A percentile compares a stretch with the other conserved stretches of the same genome.
Evolutionary conservation across 352 stramenopile genomes (phyloP).

Genomic region (Lagenidium sp.): DNA sequence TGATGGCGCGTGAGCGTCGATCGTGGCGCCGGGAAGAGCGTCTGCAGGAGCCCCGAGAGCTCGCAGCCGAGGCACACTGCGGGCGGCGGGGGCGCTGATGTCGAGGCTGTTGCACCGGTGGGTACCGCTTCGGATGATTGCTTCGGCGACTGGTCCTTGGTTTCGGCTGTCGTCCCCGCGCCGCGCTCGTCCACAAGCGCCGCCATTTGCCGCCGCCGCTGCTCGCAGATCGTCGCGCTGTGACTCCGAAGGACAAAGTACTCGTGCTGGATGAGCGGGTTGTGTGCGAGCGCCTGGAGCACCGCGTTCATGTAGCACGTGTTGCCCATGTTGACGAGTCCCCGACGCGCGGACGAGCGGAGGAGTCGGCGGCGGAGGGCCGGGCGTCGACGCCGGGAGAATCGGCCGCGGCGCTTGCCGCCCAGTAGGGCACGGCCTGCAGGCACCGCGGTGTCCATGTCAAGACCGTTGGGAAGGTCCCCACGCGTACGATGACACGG

Average conservation of each 20-base stretch:
- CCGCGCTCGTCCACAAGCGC: background rate
- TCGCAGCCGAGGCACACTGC: constrained; percentile 64
- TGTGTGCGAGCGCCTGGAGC: constrained; percentile 62
- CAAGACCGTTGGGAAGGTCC: too few relatives aligned
- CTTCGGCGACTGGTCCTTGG: too few relatives aligned
- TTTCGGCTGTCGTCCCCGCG: background rate
- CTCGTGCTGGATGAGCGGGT: constrained; percentile 58
- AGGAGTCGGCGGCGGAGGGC: constrained; percentile 12
- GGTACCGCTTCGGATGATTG: too few relatives aligned
- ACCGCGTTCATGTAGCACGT: constrained; percentile 83
- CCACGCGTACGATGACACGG: background rate
- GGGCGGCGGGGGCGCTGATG: too few relatives aligned
- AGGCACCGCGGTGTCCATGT: too few relatives aligned
- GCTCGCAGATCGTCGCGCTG: constrained; percentile 53
- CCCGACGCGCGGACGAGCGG: constrained; percentile 19
- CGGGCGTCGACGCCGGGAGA: constrained; percentile 2
- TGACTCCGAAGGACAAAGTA: constrained; percentile 57
- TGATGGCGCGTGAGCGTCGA: constrained; percentile 10
- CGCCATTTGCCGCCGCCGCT: constrained; percentile 26
- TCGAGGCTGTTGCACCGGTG: too few relatives aligned
- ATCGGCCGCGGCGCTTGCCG: too few relatives aligned
- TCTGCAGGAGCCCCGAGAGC: constrained; percentile 19
- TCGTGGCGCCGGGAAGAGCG: constrained; percentile 15
- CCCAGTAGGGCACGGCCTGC: too few relatives aligned
- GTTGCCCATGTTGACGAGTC: constrained; percentile 81